Base-by-base conservation (phyloP, 495 filamentous ascomycete species). In the Aspergillus panamensis region DNA sequence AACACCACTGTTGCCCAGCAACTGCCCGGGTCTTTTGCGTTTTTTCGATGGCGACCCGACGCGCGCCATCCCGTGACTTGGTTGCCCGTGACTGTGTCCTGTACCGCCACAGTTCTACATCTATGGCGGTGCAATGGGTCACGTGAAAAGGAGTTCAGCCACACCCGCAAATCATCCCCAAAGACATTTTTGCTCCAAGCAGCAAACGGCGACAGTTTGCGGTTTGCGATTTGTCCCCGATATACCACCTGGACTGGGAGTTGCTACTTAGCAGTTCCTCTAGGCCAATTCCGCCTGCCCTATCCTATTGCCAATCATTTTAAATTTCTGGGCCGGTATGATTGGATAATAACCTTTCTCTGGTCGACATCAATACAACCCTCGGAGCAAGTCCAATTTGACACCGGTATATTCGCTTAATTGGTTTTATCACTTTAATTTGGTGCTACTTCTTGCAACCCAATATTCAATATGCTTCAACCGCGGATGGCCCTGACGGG, bases 401-500 rank as follows among this genome's bases (percentile, higher is more conserved):
- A 10, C 35, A 39, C 35, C 35, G 35, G 35, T 50, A 42, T 45
- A 29, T 51, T 25, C 13, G 13, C 16, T 17, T 17, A 16, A 35
- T 33, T 48, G n/a, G 60, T 52, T 50, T 55, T 42, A 37, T 30
- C 31, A 39, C 19, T 4, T 45, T 9, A 20, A 6, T 19, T 20
- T 10, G 33, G 43, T 6, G 5, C 31, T 16, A 21, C 19, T 21
- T 35, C 48, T 37, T 17, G 3, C 40, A 42, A 32, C 39, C 51
- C 52, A 49, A 57, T 51, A 71, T 33, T 16, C 60, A 62, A 57
- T 48, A 86, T 90, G 86, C 69, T 91, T 59, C 86, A 89, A 66
- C 82, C 86, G 61, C 81, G 86, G 68, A 65, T 84, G 71, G 76
- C 81, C 60, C 75, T 81, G 37, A 71, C 76, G 68, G 73, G 72